phyloP scores from a whole-genome alignment of 495 filamentous ascomycete species.

The Rusavskia elegans region DNA sequence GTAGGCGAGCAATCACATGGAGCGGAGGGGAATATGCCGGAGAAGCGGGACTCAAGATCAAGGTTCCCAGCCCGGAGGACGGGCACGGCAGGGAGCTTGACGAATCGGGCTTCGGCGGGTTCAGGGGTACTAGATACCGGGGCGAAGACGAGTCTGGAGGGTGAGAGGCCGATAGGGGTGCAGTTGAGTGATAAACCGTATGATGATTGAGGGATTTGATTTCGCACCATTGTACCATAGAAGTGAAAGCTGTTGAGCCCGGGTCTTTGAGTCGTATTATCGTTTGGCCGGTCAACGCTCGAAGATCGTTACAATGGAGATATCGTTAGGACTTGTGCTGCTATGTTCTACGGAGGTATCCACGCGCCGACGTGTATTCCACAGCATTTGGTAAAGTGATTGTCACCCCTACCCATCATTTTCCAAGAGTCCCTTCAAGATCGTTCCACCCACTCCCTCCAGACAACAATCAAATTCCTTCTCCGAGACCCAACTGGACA shows the following conservation, averaged over 20 bases:
- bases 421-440: slow-evolving; percentile 29
- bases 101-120: slow-evolving; percentile 16
- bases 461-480: slow-evolving; percentile 58
- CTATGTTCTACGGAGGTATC: no score
- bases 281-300: no score
- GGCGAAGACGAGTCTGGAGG: slow-evolving; percentile 25
- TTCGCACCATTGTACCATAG: not conserved
- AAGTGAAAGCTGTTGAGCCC: no score
- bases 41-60: slow-evolving; percentile 32
- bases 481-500: slow-evolving; percentile 63
- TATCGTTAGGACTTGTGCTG: no score
- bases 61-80: slow-evolving; percentile 26
- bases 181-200: slow-evolving; percentile 71
- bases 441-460: slow-evolving; percentile 46
- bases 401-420: slow-evolving; percentile 13
- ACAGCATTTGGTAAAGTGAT: not conserved
- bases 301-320: no score
- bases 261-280: no score
- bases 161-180: slow-evolving; percentile 38
- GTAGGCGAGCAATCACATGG: no score
- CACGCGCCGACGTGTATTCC: no score
- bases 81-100: slow-evolving; percentile 24
- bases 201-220: slow-evolving; percentile 43
- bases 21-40: slow-evolving; percentile 1
- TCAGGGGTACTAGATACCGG: slow-evolving; percentile 15